These are phyloP conservation scores for Heterobasidion annosum DNA, from an alignment of 1,284 basidiomycete genomes.

Conservation along the genomic window DNA sequence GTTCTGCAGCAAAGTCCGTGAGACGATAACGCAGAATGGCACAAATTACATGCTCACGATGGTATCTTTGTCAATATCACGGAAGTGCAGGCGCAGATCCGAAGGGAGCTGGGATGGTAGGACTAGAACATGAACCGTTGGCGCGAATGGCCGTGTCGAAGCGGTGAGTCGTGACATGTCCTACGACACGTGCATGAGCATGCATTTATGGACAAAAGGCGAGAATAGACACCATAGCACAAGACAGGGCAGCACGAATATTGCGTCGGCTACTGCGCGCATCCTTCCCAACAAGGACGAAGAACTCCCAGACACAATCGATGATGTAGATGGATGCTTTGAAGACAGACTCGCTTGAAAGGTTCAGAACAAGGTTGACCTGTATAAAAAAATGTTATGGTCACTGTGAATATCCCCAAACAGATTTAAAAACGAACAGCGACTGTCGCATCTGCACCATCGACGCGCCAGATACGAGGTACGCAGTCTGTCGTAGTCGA, in stretches of 20 bases:
- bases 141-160: conserved; percentile 49
- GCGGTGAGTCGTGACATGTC: conserved; percentile 41
- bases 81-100: conserved; percentile 57
- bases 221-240: conserved; percentile 39
- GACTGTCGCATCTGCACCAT: conserved; percentile 22
- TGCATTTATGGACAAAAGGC: not conserved
- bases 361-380: not conserved
- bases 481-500: conserved; percentile 27
- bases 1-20: conserved; percentile 33
- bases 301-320: conserved; percentile 71
- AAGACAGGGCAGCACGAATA: conserved; percentile 49
- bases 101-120: conserved; percentile 63
- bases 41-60: conserved; percentile 32
- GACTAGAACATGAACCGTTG: conserved; percentile 62
- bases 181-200: conserved; percentile 23
- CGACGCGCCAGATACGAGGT: conserved; percentile 48
- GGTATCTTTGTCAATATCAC: conserved; percentile 51
- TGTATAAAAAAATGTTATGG: not conserved
- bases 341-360: not conserved
- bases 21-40: conserved; percentile 1
- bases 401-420: conserved; percentile 4
- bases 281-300: conserved; percentile 59
- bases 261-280: conserved; percentile 49
- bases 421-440: not conserved
- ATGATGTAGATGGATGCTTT: conserved; percentile 46